Evolutionary conservation across 1,284 basidiomycete genomes (phyloP).

Genomic region (Melanopsichium pennsylvanicum): DNA sequence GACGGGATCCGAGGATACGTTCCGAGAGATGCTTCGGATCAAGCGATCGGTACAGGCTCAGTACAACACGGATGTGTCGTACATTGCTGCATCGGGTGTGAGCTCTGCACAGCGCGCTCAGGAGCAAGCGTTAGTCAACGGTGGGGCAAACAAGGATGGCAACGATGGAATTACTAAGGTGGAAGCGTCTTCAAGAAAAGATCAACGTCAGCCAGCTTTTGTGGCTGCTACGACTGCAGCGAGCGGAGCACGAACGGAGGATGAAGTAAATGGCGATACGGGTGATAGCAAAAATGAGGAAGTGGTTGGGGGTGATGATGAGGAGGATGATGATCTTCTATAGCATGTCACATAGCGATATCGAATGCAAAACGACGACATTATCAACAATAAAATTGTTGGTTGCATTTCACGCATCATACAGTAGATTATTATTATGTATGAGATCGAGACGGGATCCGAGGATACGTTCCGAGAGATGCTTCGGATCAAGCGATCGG

Average conservation of each 20-base stretch:
- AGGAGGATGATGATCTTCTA: slow-evolving; percentile 64
- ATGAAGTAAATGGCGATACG: slow-evolving; percentile 71
- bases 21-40: slow-evolving; percentile 97
- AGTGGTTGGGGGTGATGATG: slow-evolving; percentile 51
- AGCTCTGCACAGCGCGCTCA: slow-evolving; percentile 26
- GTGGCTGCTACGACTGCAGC: slow-evolving; percentile 68
- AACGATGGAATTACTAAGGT: slow-evolving; percentile 72
- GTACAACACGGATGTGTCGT: slow-evolving; percentile 88
- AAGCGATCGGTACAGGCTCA: slow-evolving; percentile 97
- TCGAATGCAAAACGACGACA: too few species aligned
- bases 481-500: slow-evolving; percentile 94
- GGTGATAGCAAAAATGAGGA: slow-evolving; percentile 62
- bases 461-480: slow-evolving; percentile 99
- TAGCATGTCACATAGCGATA: too few species aligned
- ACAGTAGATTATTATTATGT: slow-evolving; percentile 68
- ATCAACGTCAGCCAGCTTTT: slow-evolving; percentile 22
- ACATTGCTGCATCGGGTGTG: slow-evolving; percentile 65
- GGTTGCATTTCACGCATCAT: too few species aligned
- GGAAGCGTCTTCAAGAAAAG: slow-evolving; percentile 49
- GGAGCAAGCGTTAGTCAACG: slow-evolving; percentile 46
- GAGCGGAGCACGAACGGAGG: slow-evolving; percentile 73
- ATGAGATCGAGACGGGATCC: slow-evolving; percentile 94
- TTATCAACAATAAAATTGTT: too few species aligned
- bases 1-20: slow-evolving; percentile 96
- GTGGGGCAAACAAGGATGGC: slow-evolving; percentile 65